Evolutionary conservation across 768 basidiomycete genomes (phyloP).

Genomic region (Xerocomus potaroensis): DNA sequence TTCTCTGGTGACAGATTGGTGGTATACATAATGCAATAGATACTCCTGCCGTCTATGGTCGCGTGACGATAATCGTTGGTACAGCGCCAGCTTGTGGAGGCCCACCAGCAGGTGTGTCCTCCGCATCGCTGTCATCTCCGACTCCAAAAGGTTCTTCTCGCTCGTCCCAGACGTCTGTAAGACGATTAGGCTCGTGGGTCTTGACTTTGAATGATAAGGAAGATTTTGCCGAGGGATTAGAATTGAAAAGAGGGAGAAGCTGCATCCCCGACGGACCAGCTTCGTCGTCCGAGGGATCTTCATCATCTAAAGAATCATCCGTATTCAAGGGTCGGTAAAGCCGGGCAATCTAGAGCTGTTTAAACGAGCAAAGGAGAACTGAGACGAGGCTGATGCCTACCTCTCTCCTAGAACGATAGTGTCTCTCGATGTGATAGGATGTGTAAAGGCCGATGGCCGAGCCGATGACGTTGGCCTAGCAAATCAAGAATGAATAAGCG

Average conservation of each 20-base stretch:
- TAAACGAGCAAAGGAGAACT: neutral
- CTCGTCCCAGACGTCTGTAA: slow-evolving; percentile 73
- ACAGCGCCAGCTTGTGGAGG: slow-evolving; percentile 10
- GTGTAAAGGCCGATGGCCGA: slow-evolving; percentile 63
- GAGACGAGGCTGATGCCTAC: slow-evolving; percentile 32
- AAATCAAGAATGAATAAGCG: slow-evolving; percentile 6
- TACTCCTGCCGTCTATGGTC: slow-evolving; percentile 16
- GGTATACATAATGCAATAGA: slow-evolving; percentile 29
- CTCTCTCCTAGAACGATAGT: slow-evolving; percentile 78
- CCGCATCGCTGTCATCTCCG: slow-evolving; percentile 60
- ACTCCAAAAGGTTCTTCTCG: slow-evolving; percentile 71
- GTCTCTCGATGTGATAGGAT: slow-evolving; percentile 65
- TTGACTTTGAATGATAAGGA: slow-evolving; percentile 26
- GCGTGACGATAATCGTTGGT: slow-evolving; percentile 28
- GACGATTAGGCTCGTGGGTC: slow-evolving; percentile 31
- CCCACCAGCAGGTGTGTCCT: slow-evolving; percentile 29
- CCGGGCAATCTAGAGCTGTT: slow-evolving; percentile 55
- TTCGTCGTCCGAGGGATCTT: slow-evolving; percentile 43
- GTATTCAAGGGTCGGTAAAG: slow-evolving; percentile 70
- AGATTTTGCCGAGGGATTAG: slow-evolving; percentile 18
- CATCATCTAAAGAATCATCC: slow-evolving; percentile 48
- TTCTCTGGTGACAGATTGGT: slow-evolving; percentile 4
- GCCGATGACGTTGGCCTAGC: slow-evolving; percentile 75
- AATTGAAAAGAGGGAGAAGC: slow-evolving; percentile 51
- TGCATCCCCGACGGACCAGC: slow-evolving; percentile 45